These are phyloP conservation scores for Paramyrothecium roridum DNA, from an alignment of 2,329 filamentous ascomycete species.

Conservation along the genomic window DNA sequence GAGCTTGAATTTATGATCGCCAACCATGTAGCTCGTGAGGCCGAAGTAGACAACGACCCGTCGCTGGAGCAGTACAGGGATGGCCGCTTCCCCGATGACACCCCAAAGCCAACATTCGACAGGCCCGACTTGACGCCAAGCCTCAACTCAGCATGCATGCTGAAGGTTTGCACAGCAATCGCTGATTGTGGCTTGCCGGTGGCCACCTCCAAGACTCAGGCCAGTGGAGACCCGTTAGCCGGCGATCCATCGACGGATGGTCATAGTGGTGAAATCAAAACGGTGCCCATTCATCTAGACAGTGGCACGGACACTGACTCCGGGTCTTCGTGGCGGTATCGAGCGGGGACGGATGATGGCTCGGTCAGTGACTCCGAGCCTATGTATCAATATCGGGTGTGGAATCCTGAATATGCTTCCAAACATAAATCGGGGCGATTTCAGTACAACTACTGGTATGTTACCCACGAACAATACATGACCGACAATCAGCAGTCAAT, in stretches of 20 bases:
- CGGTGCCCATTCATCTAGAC: no score
- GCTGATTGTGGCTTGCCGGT: conserved; percentile 13
- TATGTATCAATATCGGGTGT: conserved; percentile 7
- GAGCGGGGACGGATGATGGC: background rate
- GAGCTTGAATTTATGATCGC: conserved; percentile 23
- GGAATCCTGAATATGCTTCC: conserved; percentile 9
- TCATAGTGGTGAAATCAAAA: no score
- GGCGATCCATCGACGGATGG: no score
- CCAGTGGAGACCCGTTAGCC: no score
- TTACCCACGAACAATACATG: conserved; percentile 12
- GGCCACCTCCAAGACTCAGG: background rate
- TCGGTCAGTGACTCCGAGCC: background rate
- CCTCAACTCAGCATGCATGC: conserved; percentile 2
- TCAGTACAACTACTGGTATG: conserved; percentile 14
- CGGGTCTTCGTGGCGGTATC: conserved; percentile 4
- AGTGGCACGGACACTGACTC: no score
- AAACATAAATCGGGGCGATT: background rate
- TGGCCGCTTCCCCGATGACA: background rate
- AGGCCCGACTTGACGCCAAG: background rate
- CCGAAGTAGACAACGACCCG: conserved; percentile 10
- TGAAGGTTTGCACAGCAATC: conserved; percentile 17
- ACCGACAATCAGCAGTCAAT: no score
- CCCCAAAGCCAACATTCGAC: background rate
- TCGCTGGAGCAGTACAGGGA: background rate
- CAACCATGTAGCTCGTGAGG: conserved; percentile 2